phyloP scores from a whole-genome alignment of 768 basidiomycete species.

The Leucosporidium scottii region DNA sequence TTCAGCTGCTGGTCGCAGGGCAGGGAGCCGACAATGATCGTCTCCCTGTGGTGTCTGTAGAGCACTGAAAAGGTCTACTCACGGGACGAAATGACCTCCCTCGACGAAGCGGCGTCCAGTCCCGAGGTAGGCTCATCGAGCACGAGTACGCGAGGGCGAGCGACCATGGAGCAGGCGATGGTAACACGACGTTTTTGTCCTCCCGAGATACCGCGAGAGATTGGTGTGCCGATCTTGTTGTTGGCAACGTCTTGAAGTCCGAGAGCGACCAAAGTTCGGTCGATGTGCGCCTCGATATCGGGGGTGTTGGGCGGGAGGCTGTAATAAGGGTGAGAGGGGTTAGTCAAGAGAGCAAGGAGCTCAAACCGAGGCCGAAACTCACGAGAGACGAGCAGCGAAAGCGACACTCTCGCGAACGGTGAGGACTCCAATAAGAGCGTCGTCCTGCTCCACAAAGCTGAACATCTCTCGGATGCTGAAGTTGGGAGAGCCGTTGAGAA shows the following conservation, averaged over 20 bases:
- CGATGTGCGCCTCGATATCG: conserved; percentile 46
- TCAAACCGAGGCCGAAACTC: conserved; percentile 22
- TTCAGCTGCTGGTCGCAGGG: too few species aligned
- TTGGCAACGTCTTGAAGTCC: conserved; percentile 51
- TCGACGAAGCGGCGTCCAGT: conserved; percentile 43
- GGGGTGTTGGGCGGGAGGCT: conserved; percentile 13
- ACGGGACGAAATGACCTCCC: conserved; percentile 42
- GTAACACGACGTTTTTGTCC: conserved; percentile 61
- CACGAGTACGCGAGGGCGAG: conserved; percentile 55
- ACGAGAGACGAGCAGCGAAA: conserved; percentile 53
- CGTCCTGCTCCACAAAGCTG: conserved; percentile 57
- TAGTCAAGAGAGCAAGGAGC: background rate
- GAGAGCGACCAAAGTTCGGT: conserved; percentile 47
- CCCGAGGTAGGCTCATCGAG: conserved; percentile 60
- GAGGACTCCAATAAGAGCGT: conserved; percentile 54
- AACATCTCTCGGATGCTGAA: conserved; percentile 46
- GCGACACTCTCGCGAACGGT: conserved; percentile 55
- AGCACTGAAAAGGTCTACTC: conserved; percentile 7
- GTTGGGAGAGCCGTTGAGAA: conserved; percentile 30
- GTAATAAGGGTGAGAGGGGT: background rate
- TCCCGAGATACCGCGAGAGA: conserved; percentile 57
- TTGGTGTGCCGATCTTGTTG: conserved; percentile 54
- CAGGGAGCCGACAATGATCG: too few species aligned
- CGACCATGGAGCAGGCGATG: conserved; percentile 57
- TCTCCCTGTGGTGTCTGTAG: too few species aligned